Evolutionary conservation across 2,329 filamentous ascomycete species (phyloP).

Genomic region (Colletotrichum spaethianum): DNA sequence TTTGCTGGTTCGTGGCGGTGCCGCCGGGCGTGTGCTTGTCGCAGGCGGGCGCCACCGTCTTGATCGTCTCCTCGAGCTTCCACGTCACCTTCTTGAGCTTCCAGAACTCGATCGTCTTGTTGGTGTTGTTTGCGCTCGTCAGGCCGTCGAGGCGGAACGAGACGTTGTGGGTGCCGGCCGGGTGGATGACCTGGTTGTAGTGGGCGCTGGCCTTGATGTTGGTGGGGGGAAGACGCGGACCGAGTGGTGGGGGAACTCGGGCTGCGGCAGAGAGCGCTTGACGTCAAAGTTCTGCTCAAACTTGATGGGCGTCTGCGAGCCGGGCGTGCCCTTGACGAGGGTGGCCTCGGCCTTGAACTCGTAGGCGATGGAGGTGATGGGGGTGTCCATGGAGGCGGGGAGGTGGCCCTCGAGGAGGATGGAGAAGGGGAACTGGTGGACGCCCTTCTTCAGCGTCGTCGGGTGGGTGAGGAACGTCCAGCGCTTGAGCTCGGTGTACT

Average conservation of each 20-base stretch:
- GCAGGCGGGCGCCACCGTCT: constrained; percentile 85
- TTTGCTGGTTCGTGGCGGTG: constrained; percentile 60
- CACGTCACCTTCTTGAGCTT: constrained; percentile 92
- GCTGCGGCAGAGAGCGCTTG: constrained; percentile 81
- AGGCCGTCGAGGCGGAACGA: constrained; percentile 89
- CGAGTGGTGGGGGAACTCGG: constrained; percentile 87
- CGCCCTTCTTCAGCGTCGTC: constrained; percentile 65
- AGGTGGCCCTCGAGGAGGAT: constrained; percentile 87
- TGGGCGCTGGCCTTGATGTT: constrained; percentile 90
- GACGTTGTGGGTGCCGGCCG: constrained; percentile 85
- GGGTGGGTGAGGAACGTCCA: constrained; percentile 82
- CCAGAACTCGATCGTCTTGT: constrained; percentile 84
- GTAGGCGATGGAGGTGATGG: constrained; percentile 83
- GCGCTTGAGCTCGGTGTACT: constrained; percentile 80
- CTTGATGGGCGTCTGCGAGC: constrained; percentile 60
- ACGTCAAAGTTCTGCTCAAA: constrained; percentile 80
- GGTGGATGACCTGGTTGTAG: constrained; percentile 87
- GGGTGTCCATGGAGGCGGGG: constrained; percentile 85
- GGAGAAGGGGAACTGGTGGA: constrained; percentile 89
- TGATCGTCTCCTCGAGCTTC: constrained; percentile 91
- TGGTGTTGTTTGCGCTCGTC: constrained; percentile 76
- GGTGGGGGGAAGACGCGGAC: constrained; percentile 97
- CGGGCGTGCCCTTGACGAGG: constrained; percentile 60
- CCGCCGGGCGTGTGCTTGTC: constrained; percentile 75
- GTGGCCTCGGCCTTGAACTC: constrained; percentile 79